Evolutionary conservation across 78 protist genomes (phyloP).

Genomic region (Polysphondylium violaceum): DNA sequence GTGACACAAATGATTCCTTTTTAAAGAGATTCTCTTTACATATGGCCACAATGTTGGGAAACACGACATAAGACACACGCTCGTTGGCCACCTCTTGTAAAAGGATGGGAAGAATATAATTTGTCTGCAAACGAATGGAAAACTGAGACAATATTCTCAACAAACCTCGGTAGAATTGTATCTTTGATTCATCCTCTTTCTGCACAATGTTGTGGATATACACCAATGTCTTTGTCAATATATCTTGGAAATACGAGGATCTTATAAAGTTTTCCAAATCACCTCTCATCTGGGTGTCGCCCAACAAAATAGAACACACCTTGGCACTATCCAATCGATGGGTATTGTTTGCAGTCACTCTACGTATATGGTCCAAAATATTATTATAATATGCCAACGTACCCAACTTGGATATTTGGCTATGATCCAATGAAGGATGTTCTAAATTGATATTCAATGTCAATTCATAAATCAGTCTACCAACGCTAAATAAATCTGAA

Average conservation of each 20-base stretch:
- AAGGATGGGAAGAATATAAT: slow-evolving; percentile 31
- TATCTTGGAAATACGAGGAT: slow-evolving; percentile 42
- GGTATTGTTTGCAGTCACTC: not conserved
- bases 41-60: slow-evolving; percentile 30
- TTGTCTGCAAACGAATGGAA: slow-evolving; percentile 35
- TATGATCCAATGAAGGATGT: not conserved
- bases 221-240: slow-evolving; percentile 21
- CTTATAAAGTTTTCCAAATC: slow-evolving; percentile 46
- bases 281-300: slow-evolving; percentile 41
- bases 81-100: slow-evolving; percentile 48
- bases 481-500: slow-evolving; percentile 38
- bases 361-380: not conserved
- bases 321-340: slow-evolving; percentile 18
- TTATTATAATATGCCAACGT: not conserved
- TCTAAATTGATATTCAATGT: slow-evolving; percentile 15
- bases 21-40: not conserved
- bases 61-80: slow-evolving; percentile 15
- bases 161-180: slow-evolving; percentile 59
- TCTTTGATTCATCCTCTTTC: slow-evolving; percentile 65
- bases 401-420: slow-evolving; percentile 44
- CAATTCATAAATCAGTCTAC: slow-evolving; percentile 41
- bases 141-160: slow-evolving; percentile 40
- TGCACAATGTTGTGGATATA: slow-evolving; percentile 42
- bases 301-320: slow-evolving; percentile 56
- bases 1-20: slow-evolving; percentile 24